Evolutionary conservation across 352 stramenopile species (phyloP), one percentile per base, ranked within the genome.

Genomic region (Pythium scleroteichum): DNA sequence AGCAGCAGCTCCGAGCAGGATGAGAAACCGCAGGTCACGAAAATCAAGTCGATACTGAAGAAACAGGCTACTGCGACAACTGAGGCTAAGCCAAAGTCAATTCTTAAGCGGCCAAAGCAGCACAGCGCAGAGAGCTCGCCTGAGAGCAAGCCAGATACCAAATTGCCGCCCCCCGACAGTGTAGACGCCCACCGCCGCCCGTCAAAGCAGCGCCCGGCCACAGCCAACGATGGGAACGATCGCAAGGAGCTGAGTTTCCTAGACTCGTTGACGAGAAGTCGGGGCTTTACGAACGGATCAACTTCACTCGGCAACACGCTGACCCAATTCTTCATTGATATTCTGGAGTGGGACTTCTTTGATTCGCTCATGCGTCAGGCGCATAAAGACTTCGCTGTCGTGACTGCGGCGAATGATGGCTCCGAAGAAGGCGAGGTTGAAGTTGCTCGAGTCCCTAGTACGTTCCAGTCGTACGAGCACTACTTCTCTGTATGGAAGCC

Each of bases 401-500:
- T 83, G 27, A 74, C 59, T 20, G 71, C 74, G 0, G 72, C 63
- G n/a, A 88, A 92, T 52, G 79, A 90, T 33, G 80, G 72, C 2
- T 90, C 85, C 0, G 82, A 94, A 29, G 81, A 92, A 69, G 82
- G 82, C 16, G 82, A 94, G 48, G 78, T 92, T 2, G 80, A 84
- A 41, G 64, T 89, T 3, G 64, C 79, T 0, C 76, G 82, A 40
- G 82, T 96, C 12, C 87, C 87, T 27, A 94, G 82, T 66, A 88
- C 88, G 52, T 96, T 96, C 71, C 24, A 49, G 19, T 95, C 82
- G 42, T 95, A 94, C 41, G 79, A 92, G 14, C 84, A 95, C 53
- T 96, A 96, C 44, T 95, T 94, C 53, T 88, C 77, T 3, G 85
- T 96, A 20, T 96, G 88, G 88, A 88, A 94, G 59, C 88, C 86